A percentile compares a stretch with the other conserved stretches of the same genome.
phyloP scores from a whole-genome alignment of 1,139 yeast species.

The Saccharomyces hybrid region DNA sequence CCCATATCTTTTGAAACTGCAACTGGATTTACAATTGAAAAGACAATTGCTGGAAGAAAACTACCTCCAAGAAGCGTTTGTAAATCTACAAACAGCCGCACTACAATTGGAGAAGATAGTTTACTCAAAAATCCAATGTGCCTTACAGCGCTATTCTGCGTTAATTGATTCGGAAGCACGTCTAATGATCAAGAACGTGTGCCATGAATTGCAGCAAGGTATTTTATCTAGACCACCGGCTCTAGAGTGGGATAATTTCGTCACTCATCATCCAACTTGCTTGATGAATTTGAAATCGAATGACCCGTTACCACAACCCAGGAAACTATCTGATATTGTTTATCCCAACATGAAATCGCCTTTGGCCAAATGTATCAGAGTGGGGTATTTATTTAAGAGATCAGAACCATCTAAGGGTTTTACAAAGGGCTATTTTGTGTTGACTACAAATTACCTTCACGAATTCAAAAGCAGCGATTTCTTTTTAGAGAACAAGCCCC shows the following conservation, averaged over 20 bases:
- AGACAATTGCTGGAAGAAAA: conserved; percentile 60
- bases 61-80: conserved; percentile 58
- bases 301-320: conserved; percentile 38
- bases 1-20: conserved; percentile 57
- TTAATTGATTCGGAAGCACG: conserved; percentile 51
- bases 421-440: conserved; percentile 55
- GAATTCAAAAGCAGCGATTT: conserved; percentile 60
- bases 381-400: conserved; percentile 47
- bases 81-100: conserved; percentile 59
- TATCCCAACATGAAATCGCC: conserved; percentile 46
- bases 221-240: conserved; percentile 51
- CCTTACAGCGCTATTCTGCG: conserved; percentile 46
- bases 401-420: conserved; percentile 57
- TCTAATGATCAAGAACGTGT: conserved; percentile 45
- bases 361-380: conserved; percentile 44
- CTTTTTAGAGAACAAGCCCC: conserved; percentile 38
- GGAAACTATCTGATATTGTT: conserved; percentile 40
- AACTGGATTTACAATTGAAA: conserved; percentile 58
- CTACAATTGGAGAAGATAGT: conserved; percentile 62
- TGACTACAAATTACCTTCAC: conserved; percentile 61
- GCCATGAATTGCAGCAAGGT: conserved; percentile 54
- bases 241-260: conserved; percentile 69
- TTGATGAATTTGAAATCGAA: conserved; percentile 37
- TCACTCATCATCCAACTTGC: conserved; percentile 42
- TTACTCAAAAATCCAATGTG: conserved; percentile 55